These are phyloP conservation scores for Urochloa ruziziensis DNA, from an alignment of 176 grass and related monocot species.

Conservation along the genomic window DNA sequence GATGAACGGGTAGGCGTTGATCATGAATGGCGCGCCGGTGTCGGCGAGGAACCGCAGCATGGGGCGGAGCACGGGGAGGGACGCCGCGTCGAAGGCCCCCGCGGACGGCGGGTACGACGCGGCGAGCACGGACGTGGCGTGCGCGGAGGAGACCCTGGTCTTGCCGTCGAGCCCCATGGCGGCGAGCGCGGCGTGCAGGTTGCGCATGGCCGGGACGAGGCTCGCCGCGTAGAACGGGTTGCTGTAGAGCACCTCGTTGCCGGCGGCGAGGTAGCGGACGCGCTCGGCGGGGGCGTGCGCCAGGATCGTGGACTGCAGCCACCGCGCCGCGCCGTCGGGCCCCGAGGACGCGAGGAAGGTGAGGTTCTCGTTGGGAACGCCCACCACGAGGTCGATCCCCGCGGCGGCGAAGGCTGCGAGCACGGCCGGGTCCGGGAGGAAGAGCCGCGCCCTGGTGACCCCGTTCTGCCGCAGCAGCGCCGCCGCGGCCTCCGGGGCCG, in stretches of 20 bases:
- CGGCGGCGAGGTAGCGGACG: conserved; percentile 54
- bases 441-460: conserved; percentile 57
- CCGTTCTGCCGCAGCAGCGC: conserved; percentile 44
- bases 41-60: conserved; percentile 65
- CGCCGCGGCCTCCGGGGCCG: conserved; percentile 10
- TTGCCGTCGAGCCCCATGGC: conserved; percentile 35
- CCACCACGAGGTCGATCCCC: conserved; percentile 52
- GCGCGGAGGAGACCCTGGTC: conserved; percentile 62
- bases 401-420: conserved; percentile 51
- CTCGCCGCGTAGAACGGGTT: conserved; percentile 56
- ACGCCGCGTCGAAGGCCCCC: conserved; percentile 47
- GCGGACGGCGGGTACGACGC: conserved; percentile 56
- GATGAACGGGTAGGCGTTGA: conserved; percentile 79
- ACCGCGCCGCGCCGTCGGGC: conserved; percentile 35
- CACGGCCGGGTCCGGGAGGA: conserved; percentile 52
- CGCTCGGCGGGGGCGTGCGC: conserved; percentile 31
- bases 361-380: conserved; percentile 79
- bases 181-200: conserved; percentile 60
- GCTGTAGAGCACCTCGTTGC: conserved; percentile 75
- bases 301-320: conserved; percentile 51
- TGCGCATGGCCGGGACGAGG: conserved; percentile 65
- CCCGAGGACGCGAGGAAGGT: conserved; percentile 50
- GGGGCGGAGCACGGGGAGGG: conserved; percentile 45
- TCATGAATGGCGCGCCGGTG: conserved; percentile 67
- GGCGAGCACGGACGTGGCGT: conserved; percentile 66